A percentile compares a stretch with the other conserved stretches of the same genome.
These are phyloP conservation scores for Metarhizium sp. DNA, from an alignment of 2,329 filamentous ascomycete genomes.

Conservation along the genomic window DNA sequence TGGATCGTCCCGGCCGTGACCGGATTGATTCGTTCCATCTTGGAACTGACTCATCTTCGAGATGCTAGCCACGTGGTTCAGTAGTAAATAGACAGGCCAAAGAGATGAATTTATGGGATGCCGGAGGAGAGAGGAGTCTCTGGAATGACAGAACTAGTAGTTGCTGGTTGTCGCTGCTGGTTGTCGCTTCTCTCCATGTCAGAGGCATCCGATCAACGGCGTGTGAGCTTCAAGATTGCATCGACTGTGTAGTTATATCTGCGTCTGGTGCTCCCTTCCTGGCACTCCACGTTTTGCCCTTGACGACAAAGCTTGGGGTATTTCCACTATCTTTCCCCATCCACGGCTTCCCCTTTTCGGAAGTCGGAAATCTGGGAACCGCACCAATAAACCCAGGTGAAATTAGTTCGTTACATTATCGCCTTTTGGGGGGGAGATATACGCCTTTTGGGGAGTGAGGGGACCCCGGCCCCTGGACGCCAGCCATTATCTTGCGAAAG, in stretches of 20 bases:
- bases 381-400: no score
- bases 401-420: no score
- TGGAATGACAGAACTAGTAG: not conserved
- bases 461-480: no score
- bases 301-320: no score
- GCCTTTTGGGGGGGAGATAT: no score
- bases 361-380: no score
- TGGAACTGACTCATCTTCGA: not conserved
- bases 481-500: no score
- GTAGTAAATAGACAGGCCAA: not conserved
- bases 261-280: not conserved
- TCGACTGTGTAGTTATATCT: not conserved
- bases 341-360: no score
- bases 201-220: not conserved
- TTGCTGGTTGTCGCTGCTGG: not conserved
- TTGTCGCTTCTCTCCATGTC: not conserved
- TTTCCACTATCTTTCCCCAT: no score
- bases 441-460: no score
- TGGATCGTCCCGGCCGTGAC: not conserved
- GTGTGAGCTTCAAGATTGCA: not conserved
- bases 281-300: no score
- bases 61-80: not conserved
- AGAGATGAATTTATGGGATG: not conserved
- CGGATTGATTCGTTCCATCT: not conserved
- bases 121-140: not conserved